Conservation (phyloP, 2,329 filamentous ascomycete species). For the Ophiostoma sp. region DNA sequence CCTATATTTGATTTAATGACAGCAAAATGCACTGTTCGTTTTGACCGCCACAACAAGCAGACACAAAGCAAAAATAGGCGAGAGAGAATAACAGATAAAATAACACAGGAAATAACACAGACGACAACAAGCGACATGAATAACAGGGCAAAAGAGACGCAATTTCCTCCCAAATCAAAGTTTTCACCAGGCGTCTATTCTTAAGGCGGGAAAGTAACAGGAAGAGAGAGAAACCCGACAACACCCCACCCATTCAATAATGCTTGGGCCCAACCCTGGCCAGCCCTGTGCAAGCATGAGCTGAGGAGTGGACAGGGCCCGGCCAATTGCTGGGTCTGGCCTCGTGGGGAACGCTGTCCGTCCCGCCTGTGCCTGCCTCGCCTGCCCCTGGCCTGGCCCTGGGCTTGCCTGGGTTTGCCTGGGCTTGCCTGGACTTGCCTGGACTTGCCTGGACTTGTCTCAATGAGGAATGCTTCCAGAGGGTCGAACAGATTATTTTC, state of each 20-base stretch:
- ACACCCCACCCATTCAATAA: neutral
- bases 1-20: neutral
- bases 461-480: slow-evolving; percentile 16
- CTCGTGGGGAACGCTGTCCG: slow-evolving; percentile 9
- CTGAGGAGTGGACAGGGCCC: slow-evolving; percentile 9
- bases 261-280: slow-evolving; percentile 1
- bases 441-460: slow-evolving; percentile 6
- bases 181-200: neutral
- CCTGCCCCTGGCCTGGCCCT: too few species aligned
- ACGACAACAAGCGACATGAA: neutral
- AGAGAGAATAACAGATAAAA: neutral
- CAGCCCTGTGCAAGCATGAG: slow-evolving; percentile 15
- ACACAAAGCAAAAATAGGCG: neutral
- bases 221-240: neutral
- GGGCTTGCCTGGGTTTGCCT: neutral
- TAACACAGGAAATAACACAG: neutral
- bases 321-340: neutral
- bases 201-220: neutral
- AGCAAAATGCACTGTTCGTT: neutral
- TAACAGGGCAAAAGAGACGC: neutral
- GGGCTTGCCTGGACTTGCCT: neutral
- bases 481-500: neutral
- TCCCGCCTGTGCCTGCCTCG: neutral
- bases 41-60: neutral
- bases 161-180: neutral